phyloP scores from a whole-genome alignment of 1,284 basidiomycete genomes.

The Ustilago nuda region DNA sequence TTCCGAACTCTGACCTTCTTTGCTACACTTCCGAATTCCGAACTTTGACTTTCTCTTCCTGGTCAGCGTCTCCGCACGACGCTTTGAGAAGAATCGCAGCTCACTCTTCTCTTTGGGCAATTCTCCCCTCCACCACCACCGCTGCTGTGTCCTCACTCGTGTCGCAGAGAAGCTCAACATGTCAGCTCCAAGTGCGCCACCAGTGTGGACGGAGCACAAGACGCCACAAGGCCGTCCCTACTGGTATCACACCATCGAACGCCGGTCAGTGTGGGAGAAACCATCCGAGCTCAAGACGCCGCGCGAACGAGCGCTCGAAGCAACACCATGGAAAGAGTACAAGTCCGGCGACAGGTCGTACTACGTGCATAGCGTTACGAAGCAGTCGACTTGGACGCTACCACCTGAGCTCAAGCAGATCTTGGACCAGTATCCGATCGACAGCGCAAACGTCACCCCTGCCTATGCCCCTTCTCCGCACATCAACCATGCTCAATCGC shows the following conservation, averaged over 20 bases:
- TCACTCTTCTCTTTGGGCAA: background rate
- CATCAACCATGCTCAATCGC: slow-evolving; percentile 16
- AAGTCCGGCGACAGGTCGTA: slow-evolving; percentile 65
- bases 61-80: background rate
- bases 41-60: background rate
- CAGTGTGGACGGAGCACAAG: slow-evolving; percentile 60
- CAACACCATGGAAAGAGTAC: slow-evolving; percentile 68
- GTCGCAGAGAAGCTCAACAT: slow-evolving; percentile 9
- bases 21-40: slow-evolving; percentile 1
- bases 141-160: background rate
- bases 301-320: slow-evolving; percentile 63
- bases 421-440: slow-evolving; percentile 52
- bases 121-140: background rate
- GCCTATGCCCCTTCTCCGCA: slow-evolving; percentile 12
- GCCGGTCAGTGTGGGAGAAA: slow-evolving; percentile 67
- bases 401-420: slow-evolving; percentile 63
- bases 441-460: slow-evolving; percentile 6
- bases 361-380: slow-evolving; percentile 67
- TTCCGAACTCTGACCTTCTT: slow-evolving; percentile 5
- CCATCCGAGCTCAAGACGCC: slow-evolving; percentile 66
- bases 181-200: slow-evolving; percentile 13
- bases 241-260: slow-evolving; percentile 65
- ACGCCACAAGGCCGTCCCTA: slow-evolving; percentile 63
- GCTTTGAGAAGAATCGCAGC: background rate
- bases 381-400: slow-evolving; percentile 65